Evolutionary conservation across 1,139 yeast genomes (phyloP).

Genomic region (Candida dubliniensis): DNA sequence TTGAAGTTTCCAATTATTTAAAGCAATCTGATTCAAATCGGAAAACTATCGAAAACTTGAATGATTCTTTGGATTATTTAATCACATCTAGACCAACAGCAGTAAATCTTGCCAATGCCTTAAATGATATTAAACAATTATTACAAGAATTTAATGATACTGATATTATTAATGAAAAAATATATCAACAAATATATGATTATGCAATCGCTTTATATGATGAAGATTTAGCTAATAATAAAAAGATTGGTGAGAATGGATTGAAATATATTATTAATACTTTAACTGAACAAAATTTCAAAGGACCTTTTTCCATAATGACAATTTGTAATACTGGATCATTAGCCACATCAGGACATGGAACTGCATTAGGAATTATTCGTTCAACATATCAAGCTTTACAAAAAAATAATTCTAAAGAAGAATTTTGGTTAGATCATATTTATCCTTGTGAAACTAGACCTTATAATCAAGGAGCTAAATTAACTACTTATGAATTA

Average conservation of each 20-base stretch:
- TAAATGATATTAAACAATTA: constrained; percentile 53
- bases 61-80: constrained; percentile 58
- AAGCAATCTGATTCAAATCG: constrained; percentile 15
- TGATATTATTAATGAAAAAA: constrained; percentile 22
- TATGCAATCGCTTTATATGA: constrained; percentile 64
- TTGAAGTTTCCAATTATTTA: constrained; percentile 49
- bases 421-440: constrained; percentile 52
- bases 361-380: constrained; percentile 92
- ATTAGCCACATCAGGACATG: constrained; percentile 94
- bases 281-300: constrained; percentile 48
- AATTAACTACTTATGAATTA: constrained; percentile 88
- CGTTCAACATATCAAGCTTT: constrained; percentile 62
- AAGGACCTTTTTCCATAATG: constrained; percentile 72
- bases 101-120: constrained; percentile 83
- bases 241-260: constrained; percentile 78
- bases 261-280: constrained; percentile 59
- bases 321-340: constrained; percentile 90
- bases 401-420: constrained; percentile 21
- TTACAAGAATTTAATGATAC: constrained; percentile 7
- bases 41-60: constrained; percentile 32
- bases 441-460: constrained; percentile 92
- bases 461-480: constrained; percentile 95
- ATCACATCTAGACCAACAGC: constrained; percentile 92
- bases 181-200: constrained; percentile 41
- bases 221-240: constrained; percentile 76